Base-by-base conservation (phyloP, 768 basidiomycete genomes). In the Mycena galericulata region DNA sequence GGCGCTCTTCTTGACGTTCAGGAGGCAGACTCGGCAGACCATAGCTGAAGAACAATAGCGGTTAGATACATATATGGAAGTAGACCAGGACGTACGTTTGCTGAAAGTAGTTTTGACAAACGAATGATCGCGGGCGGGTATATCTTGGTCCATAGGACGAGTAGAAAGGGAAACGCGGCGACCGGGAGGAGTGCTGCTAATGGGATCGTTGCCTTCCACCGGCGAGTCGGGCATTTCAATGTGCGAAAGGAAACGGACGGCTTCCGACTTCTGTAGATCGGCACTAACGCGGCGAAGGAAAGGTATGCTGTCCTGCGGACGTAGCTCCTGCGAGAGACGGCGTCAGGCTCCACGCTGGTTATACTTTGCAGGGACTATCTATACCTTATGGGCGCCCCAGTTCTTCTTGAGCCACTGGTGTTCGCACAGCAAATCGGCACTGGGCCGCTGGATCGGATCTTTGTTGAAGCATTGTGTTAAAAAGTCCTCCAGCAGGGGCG, bases 61-160 rank as follows among this genome's bases (percentile, higher is more conserved):
- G 69, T 69, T 43, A 73, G 67, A 54, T 56, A 62, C 34, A 53
- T 26, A 26, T 51, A 49, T 14, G 20, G 36, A 59, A 45, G 34
- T 59, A 29, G 64, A 55, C 38, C 38, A 46, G 17, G 46, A 83
- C 93, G 77, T 76, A 98, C 96, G 89, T 84, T 96, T 96, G 75
- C 91, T 90, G 79, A 98, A 98, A 11, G 92, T 92, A 4, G 95
- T 97, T 82, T 94, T 96, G 32, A 97, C 92, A 77, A 97, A 96
- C 15, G 88, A 86, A 74, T 98, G 97, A 40, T 91, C 87, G 51
- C 88, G 87, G 22, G 90, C 87, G 5, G 88, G 87, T 69, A 92
- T 87, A 15, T 87, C 86, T 72, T 81, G 81, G 68, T 85, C 79
- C 51, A 74, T 80, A 45, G 81, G 81, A 50, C 77, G 79, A 58